phyloP scores from a whole-genome alignment of 2,329 filamentous ascomycete species.

The Phyllosticta paracitricarpa region DNA sequence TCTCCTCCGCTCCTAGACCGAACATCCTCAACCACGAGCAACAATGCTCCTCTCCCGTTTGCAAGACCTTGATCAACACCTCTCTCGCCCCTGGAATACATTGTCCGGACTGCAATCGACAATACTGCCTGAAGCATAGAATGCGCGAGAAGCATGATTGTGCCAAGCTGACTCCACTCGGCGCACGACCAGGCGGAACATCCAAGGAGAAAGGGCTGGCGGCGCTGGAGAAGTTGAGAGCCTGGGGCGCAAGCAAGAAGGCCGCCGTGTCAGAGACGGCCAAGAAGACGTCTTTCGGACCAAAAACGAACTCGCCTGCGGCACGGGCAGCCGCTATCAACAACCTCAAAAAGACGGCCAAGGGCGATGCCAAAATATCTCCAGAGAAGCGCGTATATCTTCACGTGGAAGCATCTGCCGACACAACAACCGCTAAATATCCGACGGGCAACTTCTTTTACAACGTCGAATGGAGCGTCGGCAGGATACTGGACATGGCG shows the following conservation, averaged over 20 bases:
- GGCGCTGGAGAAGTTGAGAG: constrained; percentile 66
- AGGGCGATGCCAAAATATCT: constrained; percentile 76
- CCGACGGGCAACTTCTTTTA: constrained; percentile 51
- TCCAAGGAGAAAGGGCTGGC: constrained; percentile 56
- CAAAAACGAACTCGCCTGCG: constrained; percentile 34
- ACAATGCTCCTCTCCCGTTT: constrained; percentile 55
- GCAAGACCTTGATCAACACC: constrained; percentile 64
- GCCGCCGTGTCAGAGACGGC: constrained; percentile 50
- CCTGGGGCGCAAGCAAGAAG: constrained; percentile 71
- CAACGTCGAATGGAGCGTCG: constrained; percentile 72
- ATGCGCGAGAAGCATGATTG: constrained; percentile 77
- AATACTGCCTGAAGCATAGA: constrained; percentile 70
- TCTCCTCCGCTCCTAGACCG: constrained; percentile 33
- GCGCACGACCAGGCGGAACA: constrained; percentile 39
- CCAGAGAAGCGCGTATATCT: constrained; percentile 82
- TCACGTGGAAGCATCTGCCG: constrained; percentile 80
- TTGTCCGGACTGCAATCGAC: constrained; percentile 59
- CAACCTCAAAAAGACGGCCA: constrained; percentile 73
- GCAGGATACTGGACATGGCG: constrained; percentile 67
- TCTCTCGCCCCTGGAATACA: constrained; percentile 58
- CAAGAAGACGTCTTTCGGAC: constrained; percentile 22
- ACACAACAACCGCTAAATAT: constrained; percentile 72
- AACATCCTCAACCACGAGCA: constrained; percentile 53
- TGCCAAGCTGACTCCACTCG: constrained; percentile 56
- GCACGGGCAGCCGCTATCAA: constrained; percentile 61